phyloP scores from a whole-genome alignment of 495 filamentous ascomycete genomes.

The Viridothelium virens region DNA sequence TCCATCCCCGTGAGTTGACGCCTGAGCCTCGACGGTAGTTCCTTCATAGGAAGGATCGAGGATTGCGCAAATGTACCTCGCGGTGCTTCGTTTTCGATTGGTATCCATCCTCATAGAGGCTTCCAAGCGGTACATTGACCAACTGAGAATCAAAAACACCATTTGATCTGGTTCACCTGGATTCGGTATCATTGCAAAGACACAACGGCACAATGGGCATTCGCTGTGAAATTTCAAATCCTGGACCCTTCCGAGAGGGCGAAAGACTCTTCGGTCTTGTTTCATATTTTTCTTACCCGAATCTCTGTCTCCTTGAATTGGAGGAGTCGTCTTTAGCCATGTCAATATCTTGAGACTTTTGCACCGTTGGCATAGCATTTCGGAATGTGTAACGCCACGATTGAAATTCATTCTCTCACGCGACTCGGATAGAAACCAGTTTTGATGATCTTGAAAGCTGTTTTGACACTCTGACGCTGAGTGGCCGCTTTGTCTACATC shows the following conservation, averaged over 20 bases:
- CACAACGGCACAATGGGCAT: neutral
- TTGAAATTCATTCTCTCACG: neutral
- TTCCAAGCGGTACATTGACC: slow-evolving; percentile 7
- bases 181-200: neutral
- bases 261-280: neutral
- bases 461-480: neutral
- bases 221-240: neutral
- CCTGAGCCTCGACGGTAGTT: neutral
- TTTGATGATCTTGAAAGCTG: neutral
- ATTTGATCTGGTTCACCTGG: neutral
- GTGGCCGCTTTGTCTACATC: neutral
- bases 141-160: neutral
- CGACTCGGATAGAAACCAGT: neutral
- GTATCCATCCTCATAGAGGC: slow-evolving; percentile 1
- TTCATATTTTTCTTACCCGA: neutral
- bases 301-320: neutral
- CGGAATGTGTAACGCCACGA: neutral
- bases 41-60: neutral
- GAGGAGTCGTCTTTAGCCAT: neutral
- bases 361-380: neutral
- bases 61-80: slow-evolving; percentile 3
- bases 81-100: neutral
- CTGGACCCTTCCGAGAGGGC: neutral
- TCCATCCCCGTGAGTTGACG: neutral
- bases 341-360: neutral